Base-by-base conservation (phyloP, 176 grass and related monocot genomes). In the Chloris gayana region DNA sequence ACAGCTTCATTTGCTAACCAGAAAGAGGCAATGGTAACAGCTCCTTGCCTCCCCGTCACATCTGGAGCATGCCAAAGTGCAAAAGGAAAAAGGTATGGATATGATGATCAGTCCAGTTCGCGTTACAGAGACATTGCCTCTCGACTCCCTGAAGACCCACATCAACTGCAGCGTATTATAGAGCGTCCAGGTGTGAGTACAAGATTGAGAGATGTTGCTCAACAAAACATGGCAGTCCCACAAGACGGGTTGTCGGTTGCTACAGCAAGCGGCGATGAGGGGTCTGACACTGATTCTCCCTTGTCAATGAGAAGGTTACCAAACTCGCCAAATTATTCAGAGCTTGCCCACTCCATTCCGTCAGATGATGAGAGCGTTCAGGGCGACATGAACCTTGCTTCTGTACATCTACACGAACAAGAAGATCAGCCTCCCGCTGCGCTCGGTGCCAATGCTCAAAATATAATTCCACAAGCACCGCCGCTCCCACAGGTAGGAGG, bases 31-130 rank as follows among this genome's bases (percentile, higher is more conserved):
- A 53, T 51, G 19, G 4, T 24, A 38, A 19, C 62, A 12, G 63
- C 63, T 4, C 49, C 76, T 18, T 79, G 62, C 24, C 63, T 79
- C 7, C 76, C 31, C 2, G 31, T 79, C 11, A 67, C 62, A 17
- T 79, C 76, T 0, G 47, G 44, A 0, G 12, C 14, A 0, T 7
- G 51, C 2, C 21, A 10, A 9, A 78, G 30, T 11, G 11, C 29
- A 14, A n/a, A 25, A 17, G 13, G 10, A 14, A 78, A 25, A 10
- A n/a, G 2, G 0, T 15, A 3, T 4, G 27, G 3, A 6, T 53
- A 12, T 14, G 11, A 15, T 19, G 33, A 17, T 4, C 45, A 53
- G 3, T 79, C 32, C 9, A 18, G 76, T 7, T 37, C 22, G 9
- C 76, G 44, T 37, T 79, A 79, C 5, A 34, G 62, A 1, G 47